Base-by-base conservation (phyloP, 2,329 filamentous ascomycete genomes). In the Venturia asperata region DNA sequence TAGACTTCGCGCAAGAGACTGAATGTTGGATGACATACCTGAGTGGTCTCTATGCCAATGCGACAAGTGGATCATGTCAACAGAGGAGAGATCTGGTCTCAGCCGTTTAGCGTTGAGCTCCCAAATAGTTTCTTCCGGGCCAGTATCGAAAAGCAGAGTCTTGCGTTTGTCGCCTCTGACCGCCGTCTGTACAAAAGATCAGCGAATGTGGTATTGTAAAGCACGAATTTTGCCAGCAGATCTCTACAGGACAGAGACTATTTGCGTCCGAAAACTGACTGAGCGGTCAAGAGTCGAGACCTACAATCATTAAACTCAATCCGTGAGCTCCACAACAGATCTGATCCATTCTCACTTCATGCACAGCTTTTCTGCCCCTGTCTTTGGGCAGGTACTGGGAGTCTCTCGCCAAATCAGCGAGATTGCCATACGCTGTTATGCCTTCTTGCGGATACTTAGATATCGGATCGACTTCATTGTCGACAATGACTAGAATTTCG, bases 1-100 rank as follows among this genome's bases (percentile, higher is more conserved):
- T 61, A 43, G 43, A 34, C 30, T 47, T 42, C 7, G 21, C 39
- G 49, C 19, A 41, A 13, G 58, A 21, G 11, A 19, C n/a, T 19
- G 21, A 34, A n/a, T 30, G 5, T n/a, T n/a, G 52, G n/a, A 15
- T 19, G 9, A 21, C 17, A 30, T 61, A 58, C 80, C 80, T 34
- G 81, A 82, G 68, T 85, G 81, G 67, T 85, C 81, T 47, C 82
- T 77, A 72, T 85, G 81, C 82, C 82, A 83, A 68, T 83, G 79
- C 5, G 80, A 81, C 30, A 84, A 71, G 61, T 82, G 76, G 24
- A 83, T 77, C 17, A 78, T 66, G 67, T 83, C 81, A 30, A 84
- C 73, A 0, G 70, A 68, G 1, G 75, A 71, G 4, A 82, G 70
- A 68, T 81, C 74, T 1, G 78, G 72, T 34, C 74, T 70, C 21